phyloP scores from a whole-genome alignment of 2,329 filamentous ascomycete species.

The Diplodia intermedia region DNA sequence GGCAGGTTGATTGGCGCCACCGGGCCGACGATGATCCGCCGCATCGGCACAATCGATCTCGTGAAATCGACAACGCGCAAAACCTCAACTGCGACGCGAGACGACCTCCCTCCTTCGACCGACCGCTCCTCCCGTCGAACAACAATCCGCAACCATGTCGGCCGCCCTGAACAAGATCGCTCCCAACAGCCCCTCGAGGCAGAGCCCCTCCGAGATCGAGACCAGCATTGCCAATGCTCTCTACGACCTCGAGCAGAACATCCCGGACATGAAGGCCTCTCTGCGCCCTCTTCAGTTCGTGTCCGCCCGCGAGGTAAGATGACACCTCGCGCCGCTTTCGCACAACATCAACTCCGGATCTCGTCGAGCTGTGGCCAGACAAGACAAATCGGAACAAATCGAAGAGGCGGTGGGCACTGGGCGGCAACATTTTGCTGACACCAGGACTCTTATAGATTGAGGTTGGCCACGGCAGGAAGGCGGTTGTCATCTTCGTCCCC shows the following conservation, averaged over 20 bases:
- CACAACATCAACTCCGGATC: conserved; percentile 3
- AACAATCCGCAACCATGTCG: conserved; percentile 39
- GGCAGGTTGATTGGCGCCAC: not conserved
- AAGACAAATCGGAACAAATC: conserved; percentile 36
- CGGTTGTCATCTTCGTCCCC: conserved; percentile 99
- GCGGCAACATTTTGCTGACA: conserved; percentile 60
- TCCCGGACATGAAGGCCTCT: conserved; percentile 93
- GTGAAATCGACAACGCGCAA: conserved; percentile 23
- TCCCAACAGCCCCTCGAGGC: conserved; percentile 83
- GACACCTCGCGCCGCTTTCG: conserved; percentile 33
- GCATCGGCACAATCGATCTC: conserved; percentile 25
- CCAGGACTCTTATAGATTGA: conserved; percentile 81
- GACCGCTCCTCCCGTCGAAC: conserved; percentile 31
- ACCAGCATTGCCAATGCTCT: conserved; percentile 95
- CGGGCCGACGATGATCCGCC: conserved; percentile 21
- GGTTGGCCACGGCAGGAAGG: conserved; percentile 99
- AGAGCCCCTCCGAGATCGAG: conserved; percentile 97
- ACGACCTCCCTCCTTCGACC: conserved; percentile 17
- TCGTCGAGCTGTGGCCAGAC: conserved; percentile 30
- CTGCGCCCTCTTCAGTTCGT: conserved; percentile 98
- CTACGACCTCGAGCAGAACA: conserved; percentile 99
- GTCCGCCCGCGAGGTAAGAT: conserved; percentile 98
- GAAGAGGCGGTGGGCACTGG: conserved; percentile 65
- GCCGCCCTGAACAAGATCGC: conserved; percentile 97
- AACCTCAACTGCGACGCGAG: conserved; percentile 32